Evolutionary conservation across 768 basidiomycete genomes (phyloP).

Genomic region (Phaffia tasmanica): DNA sequence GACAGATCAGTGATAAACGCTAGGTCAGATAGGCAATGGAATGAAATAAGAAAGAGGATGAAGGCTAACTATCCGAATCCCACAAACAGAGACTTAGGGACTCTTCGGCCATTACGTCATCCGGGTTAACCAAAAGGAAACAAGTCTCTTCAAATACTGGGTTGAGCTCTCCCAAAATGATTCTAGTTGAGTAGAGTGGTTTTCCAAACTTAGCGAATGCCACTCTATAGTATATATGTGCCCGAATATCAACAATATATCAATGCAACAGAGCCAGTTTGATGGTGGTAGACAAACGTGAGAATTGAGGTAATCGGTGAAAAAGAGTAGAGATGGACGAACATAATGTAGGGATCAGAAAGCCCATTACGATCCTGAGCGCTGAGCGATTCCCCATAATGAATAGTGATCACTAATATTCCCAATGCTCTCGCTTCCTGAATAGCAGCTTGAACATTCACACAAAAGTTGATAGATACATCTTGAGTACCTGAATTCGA

Average conservation of each 20-base stretch:
- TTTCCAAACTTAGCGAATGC: slow-evolving; percentile 41
- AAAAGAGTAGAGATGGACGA: slow-evolving; percentile 40
- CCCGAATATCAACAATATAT: no score
- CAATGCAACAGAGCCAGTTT: no score
- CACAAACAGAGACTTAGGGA: slow-evolving; percentile 56
- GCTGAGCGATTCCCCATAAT: slow-evolving; percentile 49
- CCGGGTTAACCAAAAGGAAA: slow-evolving; percentile 48
- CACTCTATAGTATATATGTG: no score
- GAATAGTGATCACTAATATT: slow-evolving; percentile 55
- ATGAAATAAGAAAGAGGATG: neutral
- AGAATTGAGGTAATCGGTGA: no score
- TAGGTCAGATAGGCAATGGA: no score
- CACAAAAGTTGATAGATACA: slow-evolving; percentile 53
- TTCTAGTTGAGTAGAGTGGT: slow-evolving; percentile 60
- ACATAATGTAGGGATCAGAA: slow-evolving; percentile 52
- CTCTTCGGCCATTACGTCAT: slow-evolving; percentile 59
- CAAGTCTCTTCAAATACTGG: slow-evolving; percentile 42
- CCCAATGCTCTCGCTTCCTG: slow-evolving; percentile 47
- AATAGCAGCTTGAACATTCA: slow-evolving; percentile 40
- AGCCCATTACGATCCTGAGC: slow-evolving; percentile 45
- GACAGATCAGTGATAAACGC: no score
- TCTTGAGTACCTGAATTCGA: slow-evolving; percentile 54
- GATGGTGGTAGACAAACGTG: no score
- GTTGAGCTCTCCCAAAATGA: slow-evolving; percentile 52
- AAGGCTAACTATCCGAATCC: slow-evolving; percentile 51